Conservation (phyloP, 2,329 filamentous ascomycete species). For the Thielaviopsis euricoi region DNA sequence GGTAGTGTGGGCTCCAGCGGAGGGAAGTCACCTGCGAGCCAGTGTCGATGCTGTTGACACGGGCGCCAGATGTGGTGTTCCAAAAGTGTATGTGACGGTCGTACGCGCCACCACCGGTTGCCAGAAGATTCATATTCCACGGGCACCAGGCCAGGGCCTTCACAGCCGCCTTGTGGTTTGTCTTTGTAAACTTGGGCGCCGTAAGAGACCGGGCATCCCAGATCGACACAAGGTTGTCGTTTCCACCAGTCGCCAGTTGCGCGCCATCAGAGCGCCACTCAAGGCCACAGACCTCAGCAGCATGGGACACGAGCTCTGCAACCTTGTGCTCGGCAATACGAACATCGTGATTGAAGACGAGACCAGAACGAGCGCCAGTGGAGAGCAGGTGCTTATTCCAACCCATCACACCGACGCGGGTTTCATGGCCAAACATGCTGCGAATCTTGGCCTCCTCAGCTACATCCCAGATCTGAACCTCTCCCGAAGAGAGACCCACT, state of each 20-base stretch:
- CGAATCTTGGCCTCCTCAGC: slow-evolving; percentile 88
- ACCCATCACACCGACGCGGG: slow-evolving; percentile 91
- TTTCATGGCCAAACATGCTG: slow-evolving; percentile 96
- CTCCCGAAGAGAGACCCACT: slow-evolving; percentile 83
- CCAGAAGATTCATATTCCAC: slow-evolving; percentile 94
- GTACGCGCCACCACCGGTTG: slow-evolving; percentile 89
- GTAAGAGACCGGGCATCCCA: slow-evolving; percentile 91
- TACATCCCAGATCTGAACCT: slow-evolving; percentile 99
- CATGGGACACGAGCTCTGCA: slow-evolving; percentile 91
- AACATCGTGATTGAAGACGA: slow-evolving; percentile 97
- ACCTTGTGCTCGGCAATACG: slow-evolving; percentile 96
- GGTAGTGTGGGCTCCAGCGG: slow-evolving; percentile 91
- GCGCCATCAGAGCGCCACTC: slow-evolving; percentile 96
- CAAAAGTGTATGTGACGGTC: slow-evolving; percentile 99
- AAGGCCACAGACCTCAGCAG: slow-evolving; percentile 91
- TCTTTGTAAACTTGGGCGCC: slow-evolving; percentile 98
- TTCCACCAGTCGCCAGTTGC: slow-evolving; percentile 91
- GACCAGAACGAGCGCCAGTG: slow-evolving; percentile 81
- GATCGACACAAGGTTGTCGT: slow-evolving; percentile 97
- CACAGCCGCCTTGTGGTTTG: slow-evolving; percentile 96
- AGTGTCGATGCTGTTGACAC: slow-evolving; percentile 98
- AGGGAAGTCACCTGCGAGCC: slow-evolving; percentile 94
- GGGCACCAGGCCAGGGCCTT: slow-evolving; percentile 98
- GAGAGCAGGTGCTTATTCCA: slow-evolving; percentile 98
- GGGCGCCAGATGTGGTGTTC: slow-evolving; percentile 95